These are phyloP conservation scores for Rhodotorula sp. DNA, from an alignment of 1,284 basidiomycete species.

Conservation along the genomic window DNA sequence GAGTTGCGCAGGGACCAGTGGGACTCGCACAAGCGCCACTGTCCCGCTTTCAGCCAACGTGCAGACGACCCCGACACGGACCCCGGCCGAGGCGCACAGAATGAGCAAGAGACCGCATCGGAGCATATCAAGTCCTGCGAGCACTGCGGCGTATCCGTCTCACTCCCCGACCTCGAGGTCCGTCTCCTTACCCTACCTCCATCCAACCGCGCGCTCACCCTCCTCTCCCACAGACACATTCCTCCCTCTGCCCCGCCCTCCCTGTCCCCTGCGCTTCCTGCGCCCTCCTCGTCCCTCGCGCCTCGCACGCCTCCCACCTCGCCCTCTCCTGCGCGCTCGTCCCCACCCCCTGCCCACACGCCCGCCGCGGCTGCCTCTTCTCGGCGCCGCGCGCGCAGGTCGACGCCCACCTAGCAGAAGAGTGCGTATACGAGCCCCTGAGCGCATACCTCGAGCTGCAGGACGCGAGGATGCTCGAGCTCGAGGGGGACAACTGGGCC, in stretches of 20 bases:
- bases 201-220: neutral
- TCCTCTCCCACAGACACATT: neutral
- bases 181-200: neutral
- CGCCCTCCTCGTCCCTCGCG: constrained; percentile 17
- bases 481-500: constrained; percentile 33
- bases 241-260: neutral
- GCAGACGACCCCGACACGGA: neutral
- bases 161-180: neutral
- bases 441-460: constrained; percentile 13
- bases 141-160: neutral
- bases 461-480: constrained; percentile 13
- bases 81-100: no score
- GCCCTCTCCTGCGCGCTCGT: constrained; percentile 19
- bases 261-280: constrained; percentile 18
- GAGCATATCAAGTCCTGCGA: neutral
- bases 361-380: constrained; percentile 21
- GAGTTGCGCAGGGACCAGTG: neutral
- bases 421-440: constrained; percentile 37
- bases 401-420: constrained; percentile 29
- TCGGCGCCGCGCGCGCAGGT: constrained; percentile 19
- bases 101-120: no score
- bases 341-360: constrained; percentile 29
- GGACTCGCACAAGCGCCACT: neutral
- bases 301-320: constrained; percentile 22
- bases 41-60: neutral